These are phyloP conservation scores for Falciphora oryzae DNA, from an alignment of 2,329 filamentous ascomycete genomes.

Conservation along the genomic window DNA sequence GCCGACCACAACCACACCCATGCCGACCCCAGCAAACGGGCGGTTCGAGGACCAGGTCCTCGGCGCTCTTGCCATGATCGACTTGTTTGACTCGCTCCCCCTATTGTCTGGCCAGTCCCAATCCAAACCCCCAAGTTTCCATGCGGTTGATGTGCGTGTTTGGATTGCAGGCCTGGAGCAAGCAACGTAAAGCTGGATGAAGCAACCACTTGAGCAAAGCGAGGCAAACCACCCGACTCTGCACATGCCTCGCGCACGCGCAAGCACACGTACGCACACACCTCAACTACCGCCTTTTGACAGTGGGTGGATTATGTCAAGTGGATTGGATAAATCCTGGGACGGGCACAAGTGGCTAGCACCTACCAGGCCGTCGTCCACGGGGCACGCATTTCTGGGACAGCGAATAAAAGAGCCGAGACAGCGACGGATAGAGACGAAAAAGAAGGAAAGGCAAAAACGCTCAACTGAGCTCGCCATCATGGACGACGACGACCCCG, in stretches of 20 bases:
- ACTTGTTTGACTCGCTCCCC: slow-evolving; percentile 2
- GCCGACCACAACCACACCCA: slow-evolving; percentile 3
- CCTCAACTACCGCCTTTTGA: neutral
- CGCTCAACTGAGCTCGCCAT: neutral
- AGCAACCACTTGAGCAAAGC: neutral
- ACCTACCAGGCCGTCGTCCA: too few relatives aligned
- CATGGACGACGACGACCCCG: neutral
- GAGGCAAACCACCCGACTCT: neutral
- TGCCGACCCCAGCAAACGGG: slow-evolving; percentile 5
- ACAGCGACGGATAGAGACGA: neutral
- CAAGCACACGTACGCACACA: neutral
- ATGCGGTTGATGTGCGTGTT: neutral
- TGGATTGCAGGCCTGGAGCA: neutral
- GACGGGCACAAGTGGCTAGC: too few relatives aligned
- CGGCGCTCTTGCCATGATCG: slow-evolving; percentile 3
- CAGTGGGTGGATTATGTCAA: neutral
- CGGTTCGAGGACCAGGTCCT: slow-evolving; percentile 8
- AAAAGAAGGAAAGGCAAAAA: neutral
- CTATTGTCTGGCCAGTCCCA: neutral
- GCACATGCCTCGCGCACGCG: neutral
- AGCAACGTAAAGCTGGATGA: neutral
- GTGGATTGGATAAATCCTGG: neutral
- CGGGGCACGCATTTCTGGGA: neutral
- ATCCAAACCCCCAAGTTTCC: neutral
- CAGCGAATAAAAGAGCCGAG: neutral